Percentiles rank a stretch among this genome's conserved stretches.
Evolutionary conservation across 2,329 filamentous ascomycete species (phyloP).

Genomic region (Penicillium sumatraense): DNA sequence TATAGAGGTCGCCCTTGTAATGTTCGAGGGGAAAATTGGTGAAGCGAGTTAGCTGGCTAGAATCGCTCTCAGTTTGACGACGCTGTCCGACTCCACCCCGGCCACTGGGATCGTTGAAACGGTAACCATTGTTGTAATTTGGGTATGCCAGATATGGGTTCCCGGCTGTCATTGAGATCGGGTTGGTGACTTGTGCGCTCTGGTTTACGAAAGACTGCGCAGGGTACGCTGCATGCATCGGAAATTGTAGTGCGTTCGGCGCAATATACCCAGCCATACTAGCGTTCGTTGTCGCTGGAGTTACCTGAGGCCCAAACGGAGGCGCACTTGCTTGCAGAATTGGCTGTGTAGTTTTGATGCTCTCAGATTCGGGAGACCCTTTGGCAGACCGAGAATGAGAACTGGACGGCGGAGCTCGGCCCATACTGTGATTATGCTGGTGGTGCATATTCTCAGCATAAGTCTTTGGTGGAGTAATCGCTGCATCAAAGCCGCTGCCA

Average conservation of each 20-base stretch:
- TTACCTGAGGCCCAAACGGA: constrained; percentile 72
- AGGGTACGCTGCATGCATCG: constrained; percentile 56
- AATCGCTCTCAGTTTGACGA: constrained; percentile 51
- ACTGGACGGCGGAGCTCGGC: constrained; percentile 72
- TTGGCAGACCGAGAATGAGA: constrained; percentile 63
- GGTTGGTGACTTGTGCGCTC: constrained; percentile 40
- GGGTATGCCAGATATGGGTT: constrained; percentile 58
- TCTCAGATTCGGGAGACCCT: constrained; percentile 50
- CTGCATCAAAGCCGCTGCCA: constrained; percentile 56
- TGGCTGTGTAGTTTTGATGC: constrained; percentile 58
- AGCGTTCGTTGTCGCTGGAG: constrained; percentile 41
- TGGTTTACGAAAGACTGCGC: constrained; percentile 61
- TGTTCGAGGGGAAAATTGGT: constrained; percentile 81
- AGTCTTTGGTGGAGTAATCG: constrained; percentile 58
- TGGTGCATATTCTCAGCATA: constrained; percentile 66
- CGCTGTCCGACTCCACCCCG: constrained; percentile 74
- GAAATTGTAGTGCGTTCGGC: constrained; percentile 41
- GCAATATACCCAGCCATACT: constrained; percentile 26
- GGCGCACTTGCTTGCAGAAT: constrained; percentile 78
- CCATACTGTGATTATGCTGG: constrained; percentile 80
- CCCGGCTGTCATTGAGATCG: constrained; percentile 53
- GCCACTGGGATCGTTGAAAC: constrained; percentile 73
- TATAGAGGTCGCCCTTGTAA: constrained; percentile 81
- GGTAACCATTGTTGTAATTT: constrained; percentile 55
- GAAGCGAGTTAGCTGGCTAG: constrained; percentile 73